These are phyloP conservation scores for Fusarium bactridioides DNA, from an alignment of 2,329 filamentous ascomycete genomes.

Conservation along the genomic window DNA sequence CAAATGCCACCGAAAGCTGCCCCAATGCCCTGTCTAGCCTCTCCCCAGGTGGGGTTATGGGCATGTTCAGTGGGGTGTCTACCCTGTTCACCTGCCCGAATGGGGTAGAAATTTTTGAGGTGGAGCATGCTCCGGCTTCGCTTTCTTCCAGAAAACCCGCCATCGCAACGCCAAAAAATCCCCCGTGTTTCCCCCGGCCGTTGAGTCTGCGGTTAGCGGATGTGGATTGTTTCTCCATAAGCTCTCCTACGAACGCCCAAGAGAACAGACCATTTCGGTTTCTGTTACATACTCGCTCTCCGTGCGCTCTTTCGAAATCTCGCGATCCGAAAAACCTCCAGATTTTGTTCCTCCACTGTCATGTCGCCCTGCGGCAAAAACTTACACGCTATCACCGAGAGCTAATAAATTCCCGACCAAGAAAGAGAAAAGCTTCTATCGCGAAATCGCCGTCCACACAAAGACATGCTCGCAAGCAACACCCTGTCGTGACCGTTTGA, in stretches of 20 bases:
- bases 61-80: neutral
- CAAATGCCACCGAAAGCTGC: neutral
- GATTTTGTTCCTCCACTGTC: neutral
- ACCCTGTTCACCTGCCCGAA: constrained; percentile 34
- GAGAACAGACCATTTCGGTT: constrained; percentile 8
- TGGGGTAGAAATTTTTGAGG: constrained; percentile 12
- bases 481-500: constrained; percentile 34
- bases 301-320: constrained; percentile 6
- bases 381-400: neutral
- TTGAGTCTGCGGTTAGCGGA: neutral
- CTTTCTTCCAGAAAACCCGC: constrained; percentile 40
- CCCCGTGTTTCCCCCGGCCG: constrained; percentile 24
- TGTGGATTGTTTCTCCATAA: constrained; percentile 22
- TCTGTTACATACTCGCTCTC: constrained; percentile 16
- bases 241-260: neutral
- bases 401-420: neutral
- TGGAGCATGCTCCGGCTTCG: constrained; percentile 27
- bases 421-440: neutral
- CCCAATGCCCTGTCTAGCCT: neutral
- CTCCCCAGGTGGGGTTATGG: neutral
- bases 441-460: constrained; percentile 8
- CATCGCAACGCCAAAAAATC: constrained; percentile 27
- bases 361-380: constrained; percentile 2
- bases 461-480: constrained; percentile 37
- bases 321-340: neutral